Base-by-base conservation (phyloP, 768 basidiomycete genomes). In the Rubroboletus pulcherrimus region DNA sequence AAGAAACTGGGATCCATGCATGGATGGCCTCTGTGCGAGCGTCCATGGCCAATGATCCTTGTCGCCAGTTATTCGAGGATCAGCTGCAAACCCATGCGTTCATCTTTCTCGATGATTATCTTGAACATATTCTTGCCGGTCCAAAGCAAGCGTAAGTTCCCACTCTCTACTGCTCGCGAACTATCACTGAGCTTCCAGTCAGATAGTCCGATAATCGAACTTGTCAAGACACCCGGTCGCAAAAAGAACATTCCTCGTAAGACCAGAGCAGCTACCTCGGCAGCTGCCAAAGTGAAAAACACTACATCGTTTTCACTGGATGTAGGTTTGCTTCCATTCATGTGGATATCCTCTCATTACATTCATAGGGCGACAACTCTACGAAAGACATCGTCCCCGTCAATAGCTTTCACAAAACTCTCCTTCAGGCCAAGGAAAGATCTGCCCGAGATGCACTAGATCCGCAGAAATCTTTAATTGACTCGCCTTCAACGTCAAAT, bases 151-250 rank as follows among this genome's bases (percentile, higher is more conserved):
- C 84, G 90, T 90, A 62, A 46, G 81, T 54, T 5, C 45, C 21
- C 24, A 37, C 29, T 59, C 15, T 21, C 31, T 29, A 29, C 44
- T n/a, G 11, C 19, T 48, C 30, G 2, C 31, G 7, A 34, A 19
- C 29, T 30, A 10, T 34, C 24, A 29, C 48, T 48, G 15, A 48
- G 56, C 21, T 62, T 53, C 24, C 51, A 19, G 41, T 12, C 14
- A 0, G 39, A 15, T 58, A 91, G 90, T 45, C 80, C 83, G 8
- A 79, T 92, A 15, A 84, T 90, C 40, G 89, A 92, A 51, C 78
- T 93, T 17, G 82, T 93, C 3, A 93, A 93, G 73, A 93, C 91
- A 1, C 91, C 91, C 14, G 85, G 87, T 31, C 81, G 89, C 42
- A 89, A 82, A 70, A 89, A 81, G 71, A 77, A 75, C 46, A 69